Conservation (phyloP, 768 basidiomycete genomes). For the Lepiota venenata region DNA sequence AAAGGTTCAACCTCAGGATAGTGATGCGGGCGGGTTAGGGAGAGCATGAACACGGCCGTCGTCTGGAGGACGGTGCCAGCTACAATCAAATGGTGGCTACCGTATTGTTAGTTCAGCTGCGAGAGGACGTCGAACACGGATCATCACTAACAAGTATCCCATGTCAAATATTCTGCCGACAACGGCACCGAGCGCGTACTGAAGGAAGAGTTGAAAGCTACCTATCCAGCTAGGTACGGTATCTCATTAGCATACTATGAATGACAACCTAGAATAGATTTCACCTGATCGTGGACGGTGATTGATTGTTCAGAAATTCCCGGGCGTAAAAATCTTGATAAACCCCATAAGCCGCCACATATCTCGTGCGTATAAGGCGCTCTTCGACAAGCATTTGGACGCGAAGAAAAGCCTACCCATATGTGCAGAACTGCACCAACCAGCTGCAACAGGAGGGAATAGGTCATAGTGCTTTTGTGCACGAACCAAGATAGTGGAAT, state of each 20-base stretch:
- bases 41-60: constrained; percentile 41
- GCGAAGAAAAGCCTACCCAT: constrained; percentile 28
- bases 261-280: not conserved
- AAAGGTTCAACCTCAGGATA: constrained; percentile 38
- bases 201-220: constrained; percentile 43
- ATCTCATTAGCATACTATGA: constrained; percentile 7
- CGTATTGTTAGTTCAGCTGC: constrained; percentile 14
- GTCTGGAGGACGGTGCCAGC: constrained; percentile 34
- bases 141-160: constrained; percentile 41
- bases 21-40: constrained; percentile 33
- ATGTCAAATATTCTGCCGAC: constrained; percentile 42
- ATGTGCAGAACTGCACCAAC: constrained; percentile 44
- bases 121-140: constrained; percentile 4
- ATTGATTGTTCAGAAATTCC: constrained; percentile 31
- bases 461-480: not conserved
- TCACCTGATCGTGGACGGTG: constrained; percentile 45
- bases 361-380: constrained; percentile 22
- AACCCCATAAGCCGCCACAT: constrained; percentile 42
- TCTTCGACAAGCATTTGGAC: constrained; percentile 4
- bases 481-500: not conserved
- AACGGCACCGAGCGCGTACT: constrained; percentile 36
- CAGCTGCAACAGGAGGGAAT: constrained; percentile 23
- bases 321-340: constrained; percentile 47
- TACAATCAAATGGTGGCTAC: constrained; percentile 32
- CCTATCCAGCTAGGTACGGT: constrained; percentile 42